phyloP scores from a whole-genome alignment of 2,329 filamentous ascomycete species.

The Sporothrix variecibatus region DNA sequence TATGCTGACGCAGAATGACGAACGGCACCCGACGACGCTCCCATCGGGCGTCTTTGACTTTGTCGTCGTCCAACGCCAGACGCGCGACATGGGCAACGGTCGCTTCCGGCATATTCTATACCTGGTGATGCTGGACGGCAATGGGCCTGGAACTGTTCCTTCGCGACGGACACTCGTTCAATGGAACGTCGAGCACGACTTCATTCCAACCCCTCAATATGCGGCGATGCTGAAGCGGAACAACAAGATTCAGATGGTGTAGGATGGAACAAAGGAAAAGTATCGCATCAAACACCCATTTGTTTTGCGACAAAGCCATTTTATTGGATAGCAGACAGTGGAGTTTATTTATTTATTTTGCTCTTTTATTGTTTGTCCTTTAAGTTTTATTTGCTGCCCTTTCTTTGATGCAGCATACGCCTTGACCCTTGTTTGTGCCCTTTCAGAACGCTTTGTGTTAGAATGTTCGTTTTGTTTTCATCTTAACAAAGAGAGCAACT shows the following conservation, averaged over 20 bases:
- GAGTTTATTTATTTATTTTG: background rate
- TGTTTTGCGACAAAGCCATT: background rate
- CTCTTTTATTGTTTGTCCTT: background rate
- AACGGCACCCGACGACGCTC: conserved; percentile 18
- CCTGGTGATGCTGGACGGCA: conserved; percentile 15
- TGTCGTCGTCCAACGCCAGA: conserved; percentile 19
- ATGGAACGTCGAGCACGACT: conserved; percentile 18
- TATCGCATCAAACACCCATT: background rate
- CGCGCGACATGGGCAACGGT: background rate
- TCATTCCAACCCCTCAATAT: conserved; percentile 9
- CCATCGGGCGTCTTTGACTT: conserved; percentile 21
- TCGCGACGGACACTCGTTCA: conserved; percentile 19
- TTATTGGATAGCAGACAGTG: background rate
- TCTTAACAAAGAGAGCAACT: background rate
- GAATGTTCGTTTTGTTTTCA: background rate
- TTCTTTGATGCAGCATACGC: background rate
- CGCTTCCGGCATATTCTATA: conserved; percentile 3
- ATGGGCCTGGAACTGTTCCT: background rate
- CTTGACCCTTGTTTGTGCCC: background rate
- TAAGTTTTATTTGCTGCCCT: background rate
- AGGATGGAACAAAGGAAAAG: background rate
- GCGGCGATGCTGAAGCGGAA: conserved; percentile 5
- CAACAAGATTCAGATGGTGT: conserved; percentile 14
- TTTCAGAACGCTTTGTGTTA: background rate
- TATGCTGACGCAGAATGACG: conserved; percentile 16